phyloP scores from a whole-genome alignment of 169 alveolate species.

The Plasmodium coatneyi region DNA sequence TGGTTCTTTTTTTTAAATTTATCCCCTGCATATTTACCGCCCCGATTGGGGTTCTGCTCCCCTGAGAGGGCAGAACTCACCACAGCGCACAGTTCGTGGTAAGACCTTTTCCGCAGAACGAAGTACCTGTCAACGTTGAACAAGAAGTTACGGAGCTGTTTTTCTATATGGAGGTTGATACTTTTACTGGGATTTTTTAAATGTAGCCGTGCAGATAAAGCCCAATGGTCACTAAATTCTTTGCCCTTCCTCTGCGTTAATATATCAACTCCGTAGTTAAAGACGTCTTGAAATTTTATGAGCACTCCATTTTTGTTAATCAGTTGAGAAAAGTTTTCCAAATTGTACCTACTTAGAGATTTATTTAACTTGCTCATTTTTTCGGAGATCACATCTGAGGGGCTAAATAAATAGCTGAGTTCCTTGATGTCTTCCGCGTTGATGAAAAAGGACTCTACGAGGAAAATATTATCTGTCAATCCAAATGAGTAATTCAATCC shows the following conservation, averaged over 20 bases:
- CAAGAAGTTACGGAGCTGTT: constrained; percentile 36
- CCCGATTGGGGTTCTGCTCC: neutral
- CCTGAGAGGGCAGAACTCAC: neutral
- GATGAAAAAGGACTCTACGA: constrained; percentile 47
- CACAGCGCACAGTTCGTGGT: constrained; percentile 44
- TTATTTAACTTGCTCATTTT: constrained; percentile 37
- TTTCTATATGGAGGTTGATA: constrained; percentile 43
- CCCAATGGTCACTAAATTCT: constrained; percentile 72
- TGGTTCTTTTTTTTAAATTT: neutral
- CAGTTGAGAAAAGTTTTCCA: constrained; percentile 22
- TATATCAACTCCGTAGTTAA: constrained; percentile 69
- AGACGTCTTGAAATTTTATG: constrained; percentile 52
- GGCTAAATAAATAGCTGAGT: constrained; percentile 47
- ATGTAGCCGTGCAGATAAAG: constrained; percentile 41
- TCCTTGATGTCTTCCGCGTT: constrained; percentile 23
- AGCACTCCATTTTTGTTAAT: constrained; percentile 54
- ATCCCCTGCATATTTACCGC: neutral
- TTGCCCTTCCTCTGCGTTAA: constrained; percentile 57
- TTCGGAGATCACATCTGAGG: constrained; percentile 43
- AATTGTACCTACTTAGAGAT: constrained; percentile 18
- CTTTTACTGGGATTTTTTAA: constrained; percentile 10
- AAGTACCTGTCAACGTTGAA: constrained; percentile 61
- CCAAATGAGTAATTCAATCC: constrained; percentile 72
- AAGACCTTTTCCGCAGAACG: constrained; percentile 25
- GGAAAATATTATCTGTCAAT: constrained; percentile 64